Conservation (phyloP, 2,329 filamentous ascomycete genomes). For the Colletotrichum theobromicola region DNA sequence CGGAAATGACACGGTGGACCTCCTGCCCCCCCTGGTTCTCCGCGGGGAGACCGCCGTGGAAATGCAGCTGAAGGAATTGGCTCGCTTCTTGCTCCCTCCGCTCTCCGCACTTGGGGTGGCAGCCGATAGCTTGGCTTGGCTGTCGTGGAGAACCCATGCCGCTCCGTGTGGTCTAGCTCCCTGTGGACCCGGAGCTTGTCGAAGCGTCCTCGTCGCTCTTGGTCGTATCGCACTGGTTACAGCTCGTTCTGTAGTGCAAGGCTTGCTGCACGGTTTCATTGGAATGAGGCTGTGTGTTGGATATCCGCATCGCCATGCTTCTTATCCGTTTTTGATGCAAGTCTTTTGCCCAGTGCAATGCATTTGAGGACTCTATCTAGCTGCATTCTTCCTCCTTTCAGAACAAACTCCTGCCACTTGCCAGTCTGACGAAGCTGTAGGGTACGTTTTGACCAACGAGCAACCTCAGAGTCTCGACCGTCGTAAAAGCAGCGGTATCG, state of each 20-base stretch:
- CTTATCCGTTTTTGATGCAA: background rate
- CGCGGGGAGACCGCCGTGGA: background rate
- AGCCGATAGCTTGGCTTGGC: background rate
- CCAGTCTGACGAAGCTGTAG: conserved; percentile 84
- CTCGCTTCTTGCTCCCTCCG: conserved; percentile 5
- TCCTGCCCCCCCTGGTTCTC: background rate
- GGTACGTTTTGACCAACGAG: conserved; percentile 87
- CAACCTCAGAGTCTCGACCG: conserved; percentile 78
- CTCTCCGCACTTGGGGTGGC: background rate
- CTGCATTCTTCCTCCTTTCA: conserved; percentile 29
- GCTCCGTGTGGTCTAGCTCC: background rate
- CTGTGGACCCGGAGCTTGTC: background rate
- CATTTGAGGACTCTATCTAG: background rate
- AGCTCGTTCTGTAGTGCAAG: background rate
- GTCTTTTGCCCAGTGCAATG: background rate
- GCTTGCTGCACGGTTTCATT: background rate
- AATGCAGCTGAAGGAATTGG: conserved; percentile 4
- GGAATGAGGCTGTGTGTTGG: background rate
- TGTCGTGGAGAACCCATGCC: background rate
- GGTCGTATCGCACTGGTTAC: background rate
- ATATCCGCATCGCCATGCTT: background rate
- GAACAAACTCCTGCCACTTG: conserved; percentile 58
- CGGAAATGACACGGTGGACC: background rate
- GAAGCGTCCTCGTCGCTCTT: background rate
- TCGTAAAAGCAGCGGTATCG: conserved; percentile 84